A percentile compares a stretch with the other conserved stretches of the same genome.
Conservation (phyloP, 208 protist species). For the Eutreptiella sp. region DNA sequence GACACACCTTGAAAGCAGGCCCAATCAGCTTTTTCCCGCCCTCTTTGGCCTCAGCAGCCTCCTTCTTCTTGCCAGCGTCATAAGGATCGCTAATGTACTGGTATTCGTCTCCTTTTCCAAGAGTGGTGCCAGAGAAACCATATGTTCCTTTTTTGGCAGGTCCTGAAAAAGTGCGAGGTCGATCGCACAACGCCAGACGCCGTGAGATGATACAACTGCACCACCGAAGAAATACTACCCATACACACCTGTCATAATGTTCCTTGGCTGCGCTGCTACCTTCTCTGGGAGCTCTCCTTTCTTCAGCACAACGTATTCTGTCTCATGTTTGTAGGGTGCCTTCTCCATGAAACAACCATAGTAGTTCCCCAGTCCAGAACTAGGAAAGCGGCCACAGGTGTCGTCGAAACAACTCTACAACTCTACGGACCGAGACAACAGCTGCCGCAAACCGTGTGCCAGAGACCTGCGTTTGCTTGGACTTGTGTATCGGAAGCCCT, state of each 20-base stretch:
- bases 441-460: too few relatives aligned
- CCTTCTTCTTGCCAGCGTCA: constrained; percentile 38
- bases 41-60: constrained; percentile 41
- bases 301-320: constrained; percentile 61
- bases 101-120: constrained; percentile 66
- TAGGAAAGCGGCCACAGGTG: too few relatives aligned
- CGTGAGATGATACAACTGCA: too few relatives aligned
- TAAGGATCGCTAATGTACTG: constrained; percentile 69
- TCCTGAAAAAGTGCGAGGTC: too few relatives aligned
- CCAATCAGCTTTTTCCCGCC: constrained; percentile 28
- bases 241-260: constrained; percentile 69
- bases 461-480: constrained; percentile 57
- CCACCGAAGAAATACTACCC: too few relatives aligned
- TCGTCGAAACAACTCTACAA: too few relatives aligned
- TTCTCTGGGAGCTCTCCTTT: constrained; percentile 30
- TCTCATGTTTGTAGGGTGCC: constrained; percentile 59
- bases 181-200: too few relatives aligned
- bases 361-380: constrained; percentile 70
- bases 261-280: constrained; percentile 36
- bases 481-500: constrained; percentile 62
- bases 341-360: constrained; percentile 75
- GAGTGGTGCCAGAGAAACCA: constrained; percentile 67
- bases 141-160: constrained; percentile 77
- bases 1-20: constrained; percentile 65
- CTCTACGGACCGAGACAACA: too few relatives aligned